Conservation (phyloP, 768 basidiomycete genomes). For the Gloeophyllum trabeum region DNA sequence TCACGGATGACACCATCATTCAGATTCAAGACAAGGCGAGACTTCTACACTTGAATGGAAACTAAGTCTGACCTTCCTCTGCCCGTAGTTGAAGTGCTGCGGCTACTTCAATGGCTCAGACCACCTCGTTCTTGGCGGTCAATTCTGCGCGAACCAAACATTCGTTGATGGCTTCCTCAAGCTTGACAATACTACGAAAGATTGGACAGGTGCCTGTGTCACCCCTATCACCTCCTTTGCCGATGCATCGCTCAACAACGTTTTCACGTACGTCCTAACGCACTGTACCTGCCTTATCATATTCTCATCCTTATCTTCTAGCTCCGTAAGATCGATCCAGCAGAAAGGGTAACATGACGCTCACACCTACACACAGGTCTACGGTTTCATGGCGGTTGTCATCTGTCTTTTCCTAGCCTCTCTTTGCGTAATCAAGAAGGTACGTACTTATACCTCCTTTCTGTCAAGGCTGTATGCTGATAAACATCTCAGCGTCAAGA, state of each 20-base stretch:
- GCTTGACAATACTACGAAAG: slow-evolving; percentile 25
- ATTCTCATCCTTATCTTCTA: slow-evolving; percentile 13
- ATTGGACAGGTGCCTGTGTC: slow-evolving; percentile 53
- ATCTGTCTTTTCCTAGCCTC: slow-evolving; percentile 68
- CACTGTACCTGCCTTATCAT: background rate
- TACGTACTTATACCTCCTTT: slow-evolving; percentile 27
- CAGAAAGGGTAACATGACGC: background rate
- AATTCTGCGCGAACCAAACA: slow-evolving; percentile 37
- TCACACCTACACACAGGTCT: slow-evolving; percentile 18
- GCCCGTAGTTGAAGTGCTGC: slow-evolving; percentile 71
- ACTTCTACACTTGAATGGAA: no score
- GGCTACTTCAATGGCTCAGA: slow-evolving; percentile 72
- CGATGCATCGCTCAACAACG: slow-evolving; percentile 65
- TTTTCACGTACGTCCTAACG: slow-evolving; percentile 80
- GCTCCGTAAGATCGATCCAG: slow-evolving; percentile 31
- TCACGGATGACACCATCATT: slow-evolving; percentile 34
- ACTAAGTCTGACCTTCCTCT: no score
- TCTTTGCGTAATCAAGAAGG: slow-evolving; percentile 83
- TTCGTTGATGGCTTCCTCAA: slow-evolving; percentile 26
- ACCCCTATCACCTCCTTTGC: slow-evolving; percentile 55
- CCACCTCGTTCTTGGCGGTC: slow-evolving; percentile 44
- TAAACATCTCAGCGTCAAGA: slow-evolving; percentile 51
- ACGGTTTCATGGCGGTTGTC: slow-evolving; percentile 79
- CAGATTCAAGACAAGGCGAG: slow-evolving; percentile 65
- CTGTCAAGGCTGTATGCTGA: background rate